Evolutionary conservation across 768 basidiomycete species (phyloP), one percentile per base, ranked within the genome.

Genomic region (Termitomyces eurrhizus): DNA sequence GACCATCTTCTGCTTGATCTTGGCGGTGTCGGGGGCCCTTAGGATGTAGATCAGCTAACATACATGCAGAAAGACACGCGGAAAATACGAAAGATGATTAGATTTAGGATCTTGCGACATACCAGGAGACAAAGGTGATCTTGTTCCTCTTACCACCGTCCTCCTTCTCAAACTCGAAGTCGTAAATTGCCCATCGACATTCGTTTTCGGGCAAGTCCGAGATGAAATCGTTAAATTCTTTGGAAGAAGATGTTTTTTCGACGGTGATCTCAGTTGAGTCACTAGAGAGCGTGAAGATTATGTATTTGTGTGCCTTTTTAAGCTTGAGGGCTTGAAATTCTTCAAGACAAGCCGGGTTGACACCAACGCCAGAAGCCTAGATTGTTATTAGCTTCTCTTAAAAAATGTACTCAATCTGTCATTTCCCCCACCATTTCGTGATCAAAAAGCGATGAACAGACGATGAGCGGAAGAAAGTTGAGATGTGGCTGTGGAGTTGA

Each of bases 1-100:
- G 66, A 97, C 67, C 95, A 98, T 98, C 87, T 95, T 98, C 70
- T 85, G 80, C 77, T 90, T 94, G 74, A 95, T 82, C 76, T 84
- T 90, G 45, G 93, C 87, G 46, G 73, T 75, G 68, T 95, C 93
- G 64, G 96, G 95, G 21, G 87, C 82, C 96, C 96, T 98, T 68
- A 70, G 68, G 58, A 61, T 42, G 21, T 16, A 56, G 50, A 72
- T 78, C 62, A 75, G 73, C 57, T 50, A 41, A 42, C 18, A 52
- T 18, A 54, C 18, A 56, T 35, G 13, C 24, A 32, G 11, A 16
- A 44, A 11, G 7, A 36, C 32, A 21, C 2, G 45, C 21, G 4
- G 8, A 35, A 24, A 11, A 21, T 18, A 18, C 41, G 13, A 18
- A 42, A 26, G 56, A 52, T 18, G 24, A 16, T 13, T 41, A 24